Percentiles rank a stretch among this genome's conserved stretches.
phyloP scores from a whole-genome alignment of 768 basidiomycete species.

The Panaeolus cyanescens region DNA sequence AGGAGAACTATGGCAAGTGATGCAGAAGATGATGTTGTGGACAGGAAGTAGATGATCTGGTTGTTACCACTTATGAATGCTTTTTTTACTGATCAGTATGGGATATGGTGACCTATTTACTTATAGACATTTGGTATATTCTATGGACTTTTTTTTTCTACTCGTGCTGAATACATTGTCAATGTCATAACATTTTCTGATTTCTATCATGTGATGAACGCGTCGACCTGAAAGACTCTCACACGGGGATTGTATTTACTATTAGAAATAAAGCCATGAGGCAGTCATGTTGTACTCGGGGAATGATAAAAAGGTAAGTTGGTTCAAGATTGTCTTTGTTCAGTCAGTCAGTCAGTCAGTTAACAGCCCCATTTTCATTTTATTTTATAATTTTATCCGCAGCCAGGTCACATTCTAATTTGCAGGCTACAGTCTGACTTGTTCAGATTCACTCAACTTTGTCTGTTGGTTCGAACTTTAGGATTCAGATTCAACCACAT shows the following conservation, averaged over 20 bases:
- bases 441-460: not conserved
- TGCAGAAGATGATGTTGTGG: constrained; percentile 75
- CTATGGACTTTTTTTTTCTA: constrained; percentile 3
- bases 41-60: constrained; percentile 26
- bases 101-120: not conserved
- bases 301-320: not conserved
- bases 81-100: not conserved
- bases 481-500: no score
- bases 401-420: not conserved
- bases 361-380: no score
- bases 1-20: constrained; percentile 84
- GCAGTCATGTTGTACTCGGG: not conserved
- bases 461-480: no score
- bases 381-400: not conserved
- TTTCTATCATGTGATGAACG: not conserved
- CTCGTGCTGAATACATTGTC: not conserved
- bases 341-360: no score
- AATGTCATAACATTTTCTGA: not conserved
- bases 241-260: not conserved
- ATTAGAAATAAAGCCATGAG: constrained; percentile 3
- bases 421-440: not conserved
- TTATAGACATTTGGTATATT: not conserved
- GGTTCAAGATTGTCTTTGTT: no score
- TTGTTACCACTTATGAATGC: not conserved
- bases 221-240: not conserved